phyloP scores from a whole-genome alignment of 345 rosid genomes.

The Acer campestre region DNA sequence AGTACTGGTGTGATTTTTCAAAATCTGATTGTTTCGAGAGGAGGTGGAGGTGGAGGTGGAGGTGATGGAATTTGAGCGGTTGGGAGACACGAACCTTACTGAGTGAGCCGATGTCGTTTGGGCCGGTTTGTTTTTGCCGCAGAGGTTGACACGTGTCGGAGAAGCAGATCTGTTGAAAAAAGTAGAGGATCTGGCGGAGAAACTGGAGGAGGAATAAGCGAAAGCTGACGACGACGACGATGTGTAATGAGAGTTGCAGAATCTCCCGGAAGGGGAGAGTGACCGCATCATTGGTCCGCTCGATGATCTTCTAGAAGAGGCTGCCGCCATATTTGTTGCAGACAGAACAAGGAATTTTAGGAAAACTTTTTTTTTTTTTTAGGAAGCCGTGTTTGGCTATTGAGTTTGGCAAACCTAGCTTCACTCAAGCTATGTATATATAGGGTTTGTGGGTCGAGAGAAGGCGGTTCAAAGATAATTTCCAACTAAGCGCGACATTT shows the following conservation, averaged over 20 bases:
- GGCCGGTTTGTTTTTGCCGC: conserved; percentile 16
- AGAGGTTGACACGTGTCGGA: conserved; percentile 50
- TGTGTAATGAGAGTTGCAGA: conserved; percentile 27
- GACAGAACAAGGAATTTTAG: not conserved
- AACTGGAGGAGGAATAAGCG: conserved; percentile 53
- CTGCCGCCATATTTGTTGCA: conserved; percentile 47
- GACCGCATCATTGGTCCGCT: conserved; percentile 48
- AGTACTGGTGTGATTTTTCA: conserved; percentile 33
- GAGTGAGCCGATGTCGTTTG: conserved; percentile 33
- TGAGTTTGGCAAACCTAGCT: conserved; percentile 55
- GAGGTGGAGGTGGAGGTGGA: not conserved
- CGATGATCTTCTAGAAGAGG: conserved; percentile 45
- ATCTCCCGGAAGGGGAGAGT: conserved; percentile 44
- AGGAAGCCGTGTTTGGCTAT: conserved; percentile 31
- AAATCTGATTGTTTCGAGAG: conserved; percentile 26
- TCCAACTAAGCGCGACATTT: not conserved
- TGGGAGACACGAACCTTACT: conserved; percentile 49
- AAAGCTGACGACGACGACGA: conserved; percentile 47
- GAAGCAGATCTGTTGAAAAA: conserved; percentile 53
- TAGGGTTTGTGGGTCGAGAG: conserved; percentile 25
- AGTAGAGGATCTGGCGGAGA: conserved; percentile 47
- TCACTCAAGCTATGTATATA: conserved; percentile 47
- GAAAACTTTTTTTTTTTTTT: not conserved
- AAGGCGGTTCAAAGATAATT: not conserved
- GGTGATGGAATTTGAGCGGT: conserved; percentile 45